Evolutionary conservation across 345 rosid genomes (phyloP).

Genomic region (Raphanus sativus): DNA sequence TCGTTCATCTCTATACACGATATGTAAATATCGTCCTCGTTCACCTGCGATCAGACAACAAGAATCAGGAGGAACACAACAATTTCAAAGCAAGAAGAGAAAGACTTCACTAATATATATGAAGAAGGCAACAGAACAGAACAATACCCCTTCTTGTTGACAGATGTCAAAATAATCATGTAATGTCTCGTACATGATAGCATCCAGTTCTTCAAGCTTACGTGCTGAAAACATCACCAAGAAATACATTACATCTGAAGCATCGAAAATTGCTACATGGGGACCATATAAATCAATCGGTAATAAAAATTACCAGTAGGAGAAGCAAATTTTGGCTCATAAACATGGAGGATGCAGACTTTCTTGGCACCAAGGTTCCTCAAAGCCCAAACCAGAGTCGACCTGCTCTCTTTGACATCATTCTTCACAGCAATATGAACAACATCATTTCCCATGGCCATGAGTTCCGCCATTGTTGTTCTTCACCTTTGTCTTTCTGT

Average conservation of each 20-base stretch:
- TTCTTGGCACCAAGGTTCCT: conserved; percentile 42
- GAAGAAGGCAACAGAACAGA: conserved; percentile 13
- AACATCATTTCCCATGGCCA: conserved; percentile 40
- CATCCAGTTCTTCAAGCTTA: conserved; percentile 34
- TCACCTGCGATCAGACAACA: conserved; percentile 44
- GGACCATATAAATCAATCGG: not conserved
- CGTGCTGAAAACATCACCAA: conserved; percentile 15
- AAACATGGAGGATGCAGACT: conserved; percentile 56
- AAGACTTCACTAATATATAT: not conserved
- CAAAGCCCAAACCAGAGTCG: conserved; percentile 57
- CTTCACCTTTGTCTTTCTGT: conserved; percentile 5
- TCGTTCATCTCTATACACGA: conserved; percentile 51
- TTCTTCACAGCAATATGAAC: conserved; percentile 65
- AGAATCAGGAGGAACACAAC: not conserved
- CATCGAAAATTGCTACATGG: not conserved
- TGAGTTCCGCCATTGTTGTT: conserved; percentile 35
- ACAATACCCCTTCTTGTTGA: conserved; percentile 41
- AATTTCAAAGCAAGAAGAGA: not conserved
- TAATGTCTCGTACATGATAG: conserved; percentile 38
- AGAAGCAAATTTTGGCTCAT: conserved; percentile 45
- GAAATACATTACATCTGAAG: not conserved
- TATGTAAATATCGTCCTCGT: conserved; percentile 41
- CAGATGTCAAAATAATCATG: conserved; percentile 43
- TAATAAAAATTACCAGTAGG: conserved; percentile 31
- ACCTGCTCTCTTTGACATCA: conserved; percentile 47